These are phyloP conservation scores for Laguncularia racemosa DNA, from an alignment of 345 rosid genomes.

Conservation along the genomic window DNA sequence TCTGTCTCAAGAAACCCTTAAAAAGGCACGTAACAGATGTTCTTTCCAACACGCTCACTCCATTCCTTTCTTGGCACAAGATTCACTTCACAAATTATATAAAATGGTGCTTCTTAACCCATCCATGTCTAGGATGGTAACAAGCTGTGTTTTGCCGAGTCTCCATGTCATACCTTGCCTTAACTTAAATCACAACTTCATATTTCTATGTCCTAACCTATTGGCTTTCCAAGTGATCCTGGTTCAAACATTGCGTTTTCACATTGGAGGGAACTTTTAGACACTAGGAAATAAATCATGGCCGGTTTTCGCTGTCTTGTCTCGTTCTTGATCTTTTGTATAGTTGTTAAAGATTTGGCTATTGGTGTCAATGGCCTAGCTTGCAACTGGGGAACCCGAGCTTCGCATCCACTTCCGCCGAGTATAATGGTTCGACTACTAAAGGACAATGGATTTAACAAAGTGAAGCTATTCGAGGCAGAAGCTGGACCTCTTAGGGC, in stretches of 20 bases:
- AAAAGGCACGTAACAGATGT: neutral
- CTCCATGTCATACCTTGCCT: slow-evolving; percentile 29
- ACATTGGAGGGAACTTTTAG: neutral
- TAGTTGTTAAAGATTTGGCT: neutral
- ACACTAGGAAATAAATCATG: slow-evolving; percentile 21
- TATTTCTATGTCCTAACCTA: slow-evolving; percentile 11
- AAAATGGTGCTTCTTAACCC: slow-evolving; percentile 13
- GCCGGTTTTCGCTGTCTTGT: slow-evolving; percentile 10
- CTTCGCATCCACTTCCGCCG: slow-evolving; percentile 65
- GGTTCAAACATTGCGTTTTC: neutral
- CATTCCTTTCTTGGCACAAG: slow-evolving; percentile 16
- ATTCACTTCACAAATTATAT: slow-evolving; percentile 5
- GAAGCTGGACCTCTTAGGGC: slow-evolving; percentile 74
- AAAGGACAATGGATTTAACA: slow-evolving; percentile 73
- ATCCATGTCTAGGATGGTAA: slow-evolving; percentile 19
- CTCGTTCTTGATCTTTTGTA: slow-evolving; percentile 14
- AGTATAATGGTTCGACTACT: slow-evolving; percentile 55
- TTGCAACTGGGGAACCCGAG: slow-evolving; percentile 67
- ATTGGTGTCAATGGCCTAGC: slow-evolving; percentile 50
- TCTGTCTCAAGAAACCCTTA: too few relatives aligned
- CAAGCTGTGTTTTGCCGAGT: slow-evolving; percentile 31
- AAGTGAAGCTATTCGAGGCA: slow-evolving; percentile 90
- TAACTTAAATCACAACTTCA: slow-evolving; percentile 22
- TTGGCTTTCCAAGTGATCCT: slow-evolving; percentile 2
- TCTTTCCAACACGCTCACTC: slow-evolving; percentile 13